Conservation (phyloP, 768 basidiomycete species). For the Tubosaeta brunneosetosa region DNA sequence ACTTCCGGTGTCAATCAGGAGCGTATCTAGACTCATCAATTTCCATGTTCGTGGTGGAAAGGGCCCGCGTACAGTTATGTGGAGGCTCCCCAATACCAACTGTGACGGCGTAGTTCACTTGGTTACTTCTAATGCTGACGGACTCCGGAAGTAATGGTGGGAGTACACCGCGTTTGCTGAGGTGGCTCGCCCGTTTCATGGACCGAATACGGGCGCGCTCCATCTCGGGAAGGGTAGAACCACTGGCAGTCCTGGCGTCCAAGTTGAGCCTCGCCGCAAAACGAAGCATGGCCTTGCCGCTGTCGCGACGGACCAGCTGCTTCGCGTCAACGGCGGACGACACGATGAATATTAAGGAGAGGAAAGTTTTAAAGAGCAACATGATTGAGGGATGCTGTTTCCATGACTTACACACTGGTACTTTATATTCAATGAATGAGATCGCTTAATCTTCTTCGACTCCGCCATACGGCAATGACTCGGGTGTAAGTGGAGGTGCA, state of each 20-base stretch:
- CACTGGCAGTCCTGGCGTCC: not conserved
- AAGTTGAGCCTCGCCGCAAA: not conserved
- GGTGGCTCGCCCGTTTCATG: constrained; percentile 2
- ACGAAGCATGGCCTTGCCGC: not conserved
- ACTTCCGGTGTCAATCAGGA: constrained; percentile 29
- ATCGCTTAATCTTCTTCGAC: not conserved
- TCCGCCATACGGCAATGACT: too few relatives aligned
- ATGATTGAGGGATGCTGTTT: not conserved
- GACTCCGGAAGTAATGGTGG: not conserved
- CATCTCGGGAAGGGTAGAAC: constrained; percentile 4
- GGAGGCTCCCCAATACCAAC: constrained; percentile 26
- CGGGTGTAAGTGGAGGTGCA: too few relatives aligned
- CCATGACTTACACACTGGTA: not conserved
- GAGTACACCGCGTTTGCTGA: constrained; percentile 3
- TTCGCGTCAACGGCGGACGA: not conserved
- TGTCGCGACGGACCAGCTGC: not conserved
- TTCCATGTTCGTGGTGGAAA: too few relatives aligned
- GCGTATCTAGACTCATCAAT: constrained; percentile 14
- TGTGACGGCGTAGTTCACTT: constrained; percentile 24
- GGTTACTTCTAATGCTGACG: constrained; percentile 15
- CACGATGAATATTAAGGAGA: not conserved
- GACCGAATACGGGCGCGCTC: constrained; percentile 20
- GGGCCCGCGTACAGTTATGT: constrained; percentile 17
- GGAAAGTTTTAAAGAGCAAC: not conserved
- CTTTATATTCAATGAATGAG: not conserved